Evolutionary conservation across 164 flowering plant species (phyloP).

Genomic region (Echeveria elegans): DNA sequence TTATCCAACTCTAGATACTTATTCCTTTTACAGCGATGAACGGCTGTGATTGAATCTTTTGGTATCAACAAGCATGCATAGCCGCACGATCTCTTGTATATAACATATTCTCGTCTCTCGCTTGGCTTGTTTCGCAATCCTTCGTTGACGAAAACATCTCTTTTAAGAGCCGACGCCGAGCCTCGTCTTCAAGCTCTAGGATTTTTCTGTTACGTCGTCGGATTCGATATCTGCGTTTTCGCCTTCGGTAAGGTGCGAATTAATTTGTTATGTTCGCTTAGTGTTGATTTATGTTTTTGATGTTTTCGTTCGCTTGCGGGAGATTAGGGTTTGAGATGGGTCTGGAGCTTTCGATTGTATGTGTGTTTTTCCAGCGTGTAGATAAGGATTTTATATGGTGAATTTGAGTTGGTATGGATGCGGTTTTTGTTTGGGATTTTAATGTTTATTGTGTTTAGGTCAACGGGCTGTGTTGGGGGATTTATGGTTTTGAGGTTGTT

Average conservation of each 20-base stretch:
- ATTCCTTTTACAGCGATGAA: not conserved
- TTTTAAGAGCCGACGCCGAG: not conserved
- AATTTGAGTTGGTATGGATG: not conserved
- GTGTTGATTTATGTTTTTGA: not conserved
- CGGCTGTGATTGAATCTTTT: not conserved
- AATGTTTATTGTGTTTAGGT: no score
- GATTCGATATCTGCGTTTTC: not conserved
- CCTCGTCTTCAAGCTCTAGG: slow-evolving; percentile 1
- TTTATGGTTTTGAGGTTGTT: not conserved
- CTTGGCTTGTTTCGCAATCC: not conserved
- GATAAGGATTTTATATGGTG: not conserved
- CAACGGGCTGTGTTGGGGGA: not conserved
- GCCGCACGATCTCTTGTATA: not conserved
- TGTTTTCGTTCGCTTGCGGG: not conserved
- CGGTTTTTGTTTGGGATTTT: not conserved
- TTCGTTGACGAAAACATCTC: not conserved
- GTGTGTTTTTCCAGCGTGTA: not conserved
- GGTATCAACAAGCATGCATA: not conserved
- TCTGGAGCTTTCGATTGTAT: no score
- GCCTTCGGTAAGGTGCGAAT: not conserved
- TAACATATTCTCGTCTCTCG: not conserved
- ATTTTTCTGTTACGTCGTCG: not conserved
- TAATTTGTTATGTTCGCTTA: not conserved
- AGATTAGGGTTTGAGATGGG: not conserved
- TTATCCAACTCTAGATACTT: not conserved